Conservation (phyloP, 2,329 filamentous ascomycete species). For the Dichotomopilus funicola region DNA sequence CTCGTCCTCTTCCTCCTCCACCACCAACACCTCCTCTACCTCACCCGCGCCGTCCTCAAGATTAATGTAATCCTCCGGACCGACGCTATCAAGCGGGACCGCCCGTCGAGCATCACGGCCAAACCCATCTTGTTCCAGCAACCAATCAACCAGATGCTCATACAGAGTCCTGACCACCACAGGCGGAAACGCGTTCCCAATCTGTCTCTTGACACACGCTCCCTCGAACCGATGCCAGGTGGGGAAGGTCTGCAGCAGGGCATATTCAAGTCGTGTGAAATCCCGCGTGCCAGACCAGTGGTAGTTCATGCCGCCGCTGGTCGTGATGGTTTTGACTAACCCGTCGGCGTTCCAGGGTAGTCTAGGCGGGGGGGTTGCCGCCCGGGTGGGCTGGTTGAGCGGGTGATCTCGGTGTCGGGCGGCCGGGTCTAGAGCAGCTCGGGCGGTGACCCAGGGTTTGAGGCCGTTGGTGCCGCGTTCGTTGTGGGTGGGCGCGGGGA, state of each 20-base stretch:
- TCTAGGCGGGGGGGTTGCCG: constrained; percentile 16
- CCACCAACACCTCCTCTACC: background rate
- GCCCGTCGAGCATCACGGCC: background rate
- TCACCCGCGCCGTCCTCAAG: background rate
- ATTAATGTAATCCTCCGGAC: background rate
- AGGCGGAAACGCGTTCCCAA: constrained; percentile 75
- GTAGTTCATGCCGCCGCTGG: constrained; percentile 53
- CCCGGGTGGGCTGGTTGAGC: constrained; percentile 35
- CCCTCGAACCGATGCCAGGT: constrained; percentile 48
- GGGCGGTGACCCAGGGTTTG: constrained; percentile 39
- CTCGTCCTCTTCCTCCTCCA: background rate
- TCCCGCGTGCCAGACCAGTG: constrained; percentile 58
- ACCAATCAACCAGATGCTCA: constrained; percentile 40
- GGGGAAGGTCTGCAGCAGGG: constrained; percentile 65
- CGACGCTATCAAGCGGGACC: background rate
- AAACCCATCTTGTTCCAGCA: constrained; percentile 39
- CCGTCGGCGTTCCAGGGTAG: constrained; percentile 40
- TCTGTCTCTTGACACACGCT: constrained; percentile 50
- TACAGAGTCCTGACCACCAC: constrained; percentile 45
- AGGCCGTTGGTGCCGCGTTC: constrained; percentile 31
- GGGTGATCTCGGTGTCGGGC: background rate
- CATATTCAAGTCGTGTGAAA: constrained; percentile 62
- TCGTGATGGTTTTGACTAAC: constrained; percentile 57
- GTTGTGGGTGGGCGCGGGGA: constrained; percentile 57
- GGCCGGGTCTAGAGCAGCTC: constrained; percentile 36